These are phyloP conservation scores for Astraeus odoratus DNA, from an alignment of 768 basidiomycete genomes.

Conservation along the genomic window DNA sequence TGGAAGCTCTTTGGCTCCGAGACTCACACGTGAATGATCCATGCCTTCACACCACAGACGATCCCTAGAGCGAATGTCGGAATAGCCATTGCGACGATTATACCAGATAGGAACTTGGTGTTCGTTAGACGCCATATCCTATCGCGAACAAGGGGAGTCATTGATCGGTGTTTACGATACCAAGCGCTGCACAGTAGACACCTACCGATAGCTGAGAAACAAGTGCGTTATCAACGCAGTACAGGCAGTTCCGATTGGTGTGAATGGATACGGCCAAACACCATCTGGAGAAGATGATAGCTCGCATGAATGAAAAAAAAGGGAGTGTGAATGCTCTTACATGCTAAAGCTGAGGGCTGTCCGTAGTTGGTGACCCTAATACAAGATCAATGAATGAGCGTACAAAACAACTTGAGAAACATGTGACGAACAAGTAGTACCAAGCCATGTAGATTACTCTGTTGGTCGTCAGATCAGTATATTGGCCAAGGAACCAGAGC, in stretches of 20 bases:
- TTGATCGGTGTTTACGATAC: background rate
- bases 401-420: background rate
- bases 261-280: constrained; percentile 44
- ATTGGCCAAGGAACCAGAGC: background rate
- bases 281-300: constrained; percentile 23
- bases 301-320: background rate
- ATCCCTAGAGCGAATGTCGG: constrained; percentile 37
- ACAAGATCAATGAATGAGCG: background rate
- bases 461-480: constrained; percentile 2
- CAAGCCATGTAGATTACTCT: constrained; percentile 26
- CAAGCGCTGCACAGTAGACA: background rate
- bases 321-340: background rate
- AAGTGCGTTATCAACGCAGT: constrained; percentile 40
- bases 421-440: constrained; percentile 23
- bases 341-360: background rate
- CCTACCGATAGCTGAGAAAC: constrained; percentile 39
- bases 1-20: background rate
- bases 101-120: constrained; percentile 15
- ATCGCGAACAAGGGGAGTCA: background rate
- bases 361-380: background rate
- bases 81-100: constrained; percentile 29
- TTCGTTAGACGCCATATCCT: background rate
- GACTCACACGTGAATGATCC: constrained; percentile 34
- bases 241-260: constrained; percentile 37
- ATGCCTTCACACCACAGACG: constrained; percentile 37